Evolutionary conservation across 1,139 yeast species (phyloP).

Genomic region (Taphrina deformans): DNA sequence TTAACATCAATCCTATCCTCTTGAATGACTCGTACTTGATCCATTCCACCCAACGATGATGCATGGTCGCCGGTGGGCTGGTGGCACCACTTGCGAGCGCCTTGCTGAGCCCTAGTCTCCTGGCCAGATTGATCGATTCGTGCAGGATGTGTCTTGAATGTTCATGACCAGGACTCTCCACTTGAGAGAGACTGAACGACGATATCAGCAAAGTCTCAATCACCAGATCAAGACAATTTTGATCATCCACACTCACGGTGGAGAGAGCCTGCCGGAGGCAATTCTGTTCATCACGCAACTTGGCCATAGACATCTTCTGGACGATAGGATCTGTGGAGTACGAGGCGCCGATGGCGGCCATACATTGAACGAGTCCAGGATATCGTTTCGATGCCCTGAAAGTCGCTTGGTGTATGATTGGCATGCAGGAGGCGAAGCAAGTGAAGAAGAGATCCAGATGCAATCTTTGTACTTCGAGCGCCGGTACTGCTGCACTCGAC

Average conservation of each 20-base stretch:
- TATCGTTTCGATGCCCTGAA: background rate
- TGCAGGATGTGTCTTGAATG: background rate
- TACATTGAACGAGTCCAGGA: slow-evolving; percentile 1
- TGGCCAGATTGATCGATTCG: slow-evolving; percentile 8
- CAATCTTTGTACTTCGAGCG: background rate
- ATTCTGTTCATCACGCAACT: background rate
- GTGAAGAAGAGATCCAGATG: slow-evolving; percentile 11
- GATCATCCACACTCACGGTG: background rate
- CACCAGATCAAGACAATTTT: background rate
- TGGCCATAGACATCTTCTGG: background rate
- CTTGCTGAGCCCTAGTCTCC: background rate
- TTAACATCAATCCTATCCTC: background rate
- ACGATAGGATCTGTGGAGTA: background rate
- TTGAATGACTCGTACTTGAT: slow-evolving; percentile 17
- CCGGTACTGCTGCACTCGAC: background rate
- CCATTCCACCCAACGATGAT: slow-evolving; percentile 20
- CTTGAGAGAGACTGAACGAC: slow-evolving; percentile 5
- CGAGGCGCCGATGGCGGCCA: slow-evolving; percentile 13
- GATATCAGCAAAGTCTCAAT: background rate
- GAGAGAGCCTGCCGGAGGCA: background rate
- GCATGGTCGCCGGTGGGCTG: slow-evolving; percentile 13
- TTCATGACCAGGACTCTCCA: background rate
- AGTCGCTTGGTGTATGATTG: slow-evolving; percentile 11
- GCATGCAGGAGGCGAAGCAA: slow-evolving; percentile 6
- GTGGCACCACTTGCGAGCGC: background rate